Evolutionary conservation across 768 basidiomycete species (phyloP), one percentile per base, ranked within the genome.

Genomic region (Lactifluus echinatus): DNA sequence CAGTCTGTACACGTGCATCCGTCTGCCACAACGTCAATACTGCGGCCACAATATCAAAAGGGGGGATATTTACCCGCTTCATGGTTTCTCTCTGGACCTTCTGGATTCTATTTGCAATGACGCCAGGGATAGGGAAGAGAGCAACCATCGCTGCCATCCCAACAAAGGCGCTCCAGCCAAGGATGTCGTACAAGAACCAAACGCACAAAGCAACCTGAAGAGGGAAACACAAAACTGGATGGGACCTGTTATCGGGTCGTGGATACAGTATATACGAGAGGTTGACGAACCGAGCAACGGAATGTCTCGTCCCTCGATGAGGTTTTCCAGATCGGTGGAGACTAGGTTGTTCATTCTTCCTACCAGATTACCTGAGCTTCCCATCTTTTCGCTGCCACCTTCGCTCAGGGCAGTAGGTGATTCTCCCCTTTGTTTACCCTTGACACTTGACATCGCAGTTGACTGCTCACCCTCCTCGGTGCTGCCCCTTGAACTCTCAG

Each of bases 301-400:
- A 43, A 67, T 67, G 48, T 69, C 65, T 12, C 69, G 66, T 21
- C 65, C 70, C 2, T 65, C 63, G 17, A 65, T 46, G 17, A 72
- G 48, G 37, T 65, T 66, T 47, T 59, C 64, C 46, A 80, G 64
- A 68, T 91, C 88, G 1, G 83, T 82, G 8, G 86, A 82, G 31
- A 87, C 79, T 5, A 89, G 70, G 53, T 88, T 90, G 67, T 85
- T 90, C 66, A 91, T 83, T 66, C 81, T 86, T 10, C 89, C 88
- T 36, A 82, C 78, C n/a, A 87, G 69, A 64, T 84, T 83, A 8
- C 70, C 71, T 11, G 69, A 66, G 29, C 57, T 50, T 4, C 43
- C 40, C 21, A 24, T 10, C 33, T 48, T 48, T 37, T 48, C 47
- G 14, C 34, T 6, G 19, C 28, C 36, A 26, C 53, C 28, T 43